A percentile compares a stretch with the other conserved stretches of the same genome.
phyloP scores from a whole-genome alignment of 805 yeast species.

The Priceomyces melissophilus region DNA sequence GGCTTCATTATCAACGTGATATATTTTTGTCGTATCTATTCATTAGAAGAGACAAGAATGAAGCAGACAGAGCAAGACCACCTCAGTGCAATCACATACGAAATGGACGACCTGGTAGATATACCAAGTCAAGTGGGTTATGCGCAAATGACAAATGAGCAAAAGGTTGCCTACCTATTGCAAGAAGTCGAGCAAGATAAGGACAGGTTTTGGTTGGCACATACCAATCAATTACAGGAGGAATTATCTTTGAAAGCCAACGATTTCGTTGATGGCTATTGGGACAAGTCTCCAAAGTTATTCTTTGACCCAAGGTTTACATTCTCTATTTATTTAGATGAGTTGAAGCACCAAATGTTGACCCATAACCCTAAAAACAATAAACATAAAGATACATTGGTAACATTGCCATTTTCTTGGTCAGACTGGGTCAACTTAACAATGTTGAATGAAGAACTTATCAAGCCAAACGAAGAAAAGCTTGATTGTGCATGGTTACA shows the following conservation, averaged over 20 bases:
- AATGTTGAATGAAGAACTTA: slow-evolving; percentile 23
- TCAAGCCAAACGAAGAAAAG: slow-evolving; percentile 8
- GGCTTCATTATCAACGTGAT: slow-evolving; percentile 18
- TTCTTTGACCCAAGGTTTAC: slow-evolving; percentile 54
- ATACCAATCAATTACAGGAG: slow-evolving; percentile 23
- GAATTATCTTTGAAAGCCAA: slow-evolving; percentile 14
- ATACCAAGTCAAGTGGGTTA: slow-evolving; percentile 14
- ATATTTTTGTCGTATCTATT: slow-evolving; percentile 18
- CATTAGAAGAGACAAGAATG: slow-evolving; percentile 14
- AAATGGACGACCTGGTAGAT: slow-evolving; percentile 19
- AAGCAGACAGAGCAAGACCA: slow-evolving; percentile 13
- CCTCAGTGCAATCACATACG: slow-evolving; percentile 10
- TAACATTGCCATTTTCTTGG: slow-evolving; percentile 40
- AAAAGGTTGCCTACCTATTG: slow-evolving; percentile 17
- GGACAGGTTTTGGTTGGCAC: slow-evolving; percentile 28
- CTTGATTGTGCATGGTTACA: slow-evolving; percentile 20
- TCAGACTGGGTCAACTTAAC: slow-evolving; percentile 49
- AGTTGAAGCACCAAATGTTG: slow-evolving; percentile 27
- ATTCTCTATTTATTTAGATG: slow-evolving; percentile 41
- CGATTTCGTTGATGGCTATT: slow-evolving; percentile 15
- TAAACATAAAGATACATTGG: slow-evolving; percentile 11
- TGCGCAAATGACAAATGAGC: slow-evolving; percentile 12
- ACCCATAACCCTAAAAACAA: slow-evolving; percentile 11
- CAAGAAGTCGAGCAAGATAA: slow-evolving; percentile 18
- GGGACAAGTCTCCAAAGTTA: slow-evolving; percentile 10